Evolutionary conservation across 768 basidiomycete species (phyloP).

Genomic region (Pleurotus cornucopiae): DNA sequence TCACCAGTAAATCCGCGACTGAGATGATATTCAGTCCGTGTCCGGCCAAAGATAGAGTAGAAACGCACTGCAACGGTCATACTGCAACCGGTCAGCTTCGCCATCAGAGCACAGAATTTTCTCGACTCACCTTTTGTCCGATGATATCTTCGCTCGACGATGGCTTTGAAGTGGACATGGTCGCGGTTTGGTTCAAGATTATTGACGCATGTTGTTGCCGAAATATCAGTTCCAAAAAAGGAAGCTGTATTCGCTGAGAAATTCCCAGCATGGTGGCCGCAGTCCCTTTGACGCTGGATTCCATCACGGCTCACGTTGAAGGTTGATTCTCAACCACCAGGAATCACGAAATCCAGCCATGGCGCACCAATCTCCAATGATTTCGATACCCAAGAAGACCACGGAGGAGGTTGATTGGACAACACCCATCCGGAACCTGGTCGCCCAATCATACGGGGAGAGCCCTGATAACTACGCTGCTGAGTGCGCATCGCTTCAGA

Average conservation of each 20-base stretch:
- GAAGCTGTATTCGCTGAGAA: not conserved
- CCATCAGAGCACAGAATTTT: not conserved
- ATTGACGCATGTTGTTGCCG: not conserved
- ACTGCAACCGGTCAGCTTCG: slow-evolving; percentile 38
- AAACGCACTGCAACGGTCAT: slow-evolving; percentile 80
- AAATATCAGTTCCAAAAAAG: not conserved
- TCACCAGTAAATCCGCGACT: slow-evolving; percentile 73
- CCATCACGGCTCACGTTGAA: no score
- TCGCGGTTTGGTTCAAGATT: slow-evolving; percentile 4
- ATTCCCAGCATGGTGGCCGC: not conserved
- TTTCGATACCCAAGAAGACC: slow-evolving; percentile 89
- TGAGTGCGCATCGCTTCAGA: slow-evolving; percentile 81
- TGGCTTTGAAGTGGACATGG: slow-evolving; percentile 58
- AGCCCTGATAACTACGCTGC: slow-evolving; percentile 82
- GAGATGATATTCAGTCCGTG: not conserved
- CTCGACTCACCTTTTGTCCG: slow-evolving; percentile 74
- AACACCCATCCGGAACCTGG: slow-evolving; percentile 76
- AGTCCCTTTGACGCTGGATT: no score
- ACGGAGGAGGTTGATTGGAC: slow-evolving; percentile 98
- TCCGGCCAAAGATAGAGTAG: slow-evolving; percentile 6
- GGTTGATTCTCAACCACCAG: not conserved
- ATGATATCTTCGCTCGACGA: slow-evolving; percentile 87
- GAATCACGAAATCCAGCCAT: slow-evolving; percentile 27
- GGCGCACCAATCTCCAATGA: slow-evolving; percentile 83
- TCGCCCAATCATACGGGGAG: slow-evolving; percentile 92